These are phyloP conservation scores for Saccharomyces pastorianus DNA, from an alignment of 1,139 yeast genomes.

Conservation along the genomic window DNA sequence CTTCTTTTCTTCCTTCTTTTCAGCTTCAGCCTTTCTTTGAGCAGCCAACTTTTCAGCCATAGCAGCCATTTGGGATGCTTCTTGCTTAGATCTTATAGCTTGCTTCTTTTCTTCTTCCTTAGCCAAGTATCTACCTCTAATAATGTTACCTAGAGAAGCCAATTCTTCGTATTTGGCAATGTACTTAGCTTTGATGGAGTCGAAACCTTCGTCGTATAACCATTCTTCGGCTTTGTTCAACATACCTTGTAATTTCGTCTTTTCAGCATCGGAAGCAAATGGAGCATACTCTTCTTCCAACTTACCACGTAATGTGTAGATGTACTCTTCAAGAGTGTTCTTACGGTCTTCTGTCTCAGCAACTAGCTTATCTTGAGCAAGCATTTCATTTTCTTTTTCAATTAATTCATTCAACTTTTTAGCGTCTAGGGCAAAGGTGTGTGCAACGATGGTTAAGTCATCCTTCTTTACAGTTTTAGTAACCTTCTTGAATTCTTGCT, in stretches of 20 bases:
- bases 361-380: slow-evolving; percentile 85
- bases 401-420: slow-evolving; percentile 48
- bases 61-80: slow-evolving; percentile 75
- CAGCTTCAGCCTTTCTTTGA: slow-evolving; percentile 45
- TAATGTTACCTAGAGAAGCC: slow-evolving; percentile 86
- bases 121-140: slow-evolving; percentile 87
- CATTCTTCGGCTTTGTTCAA: slow-evolving; percentile 88
- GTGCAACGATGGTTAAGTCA: slow-evolving; percentile 52
- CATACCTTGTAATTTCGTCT: slow-evolving; percentile 62
- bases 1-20: slow-evolving; percentile 24
- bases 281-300: slow-evolving; percentile 81
- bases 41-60: slow-evolving; percentile 89
- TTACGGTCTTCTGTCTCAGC: slow-evolving; percentile 98
- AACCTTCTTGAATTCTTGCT: slow-evolving; percentile 81
- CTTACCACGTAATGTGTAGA: slow-evolving; percentile 93
- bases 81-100: slow-evolving; percentile 76
- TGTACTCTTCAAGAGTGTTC: slow-evolving; percentile 96
- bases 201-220: slow-evolving; percentile 96
- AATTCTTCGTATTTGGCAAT: slow-evolving; percentile 96
- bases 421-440: slow-evolving; percentile 59
- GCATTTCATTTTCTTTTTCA: slow-evolving; percentile 77
- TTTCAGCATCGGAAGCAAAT: slow-evolving; percentile 85
- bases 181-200: slow-evolving; percentile 89
- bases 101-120: slow-evolving; percentile 93
- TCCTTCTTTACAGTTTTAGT: slow-evolving; percentile 89